Percentiles rank a stretch among this genome's conserved stretches.
Evolutionary conservation across 768 basidiomycete species (phyloP).

Genomic region (Suillus ampliporus): DNA sequence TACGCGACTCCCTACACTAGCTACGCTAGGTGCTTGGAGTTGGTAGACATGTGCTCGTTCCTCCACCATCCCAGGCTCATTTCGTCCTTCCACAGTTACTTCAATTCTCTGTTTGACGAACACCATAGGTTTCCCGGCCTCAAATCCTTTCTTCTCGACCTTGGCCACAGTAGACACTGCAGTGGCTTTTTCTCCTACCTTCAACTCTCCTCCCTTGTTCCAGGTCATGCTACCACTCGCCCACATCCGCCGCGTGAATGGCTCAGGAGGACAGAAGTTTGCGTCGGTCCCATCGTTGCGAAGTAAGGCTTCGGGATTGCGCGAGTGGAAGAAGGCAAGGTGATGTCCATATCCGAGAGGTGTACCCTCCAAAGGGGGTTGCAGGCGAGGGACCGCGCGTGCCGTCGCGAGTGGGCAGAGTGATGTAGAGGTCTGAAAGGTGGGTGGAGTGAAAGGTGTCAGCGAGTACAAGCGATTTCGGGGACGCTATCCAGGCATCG

Average conservation of each 20-base stretch:
- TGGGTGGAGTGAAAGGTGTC: constrained; percentile 62
- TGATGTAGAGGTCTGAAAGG: constrained; percentile 67
- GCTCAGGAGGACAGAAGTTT: constrained; percentile 72
- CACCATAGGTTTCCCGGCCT: constrained; percentile 64
- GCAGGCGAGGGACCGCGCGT: constrained; percentile 45
- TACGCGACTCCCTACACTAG: constrained; percentile 33
- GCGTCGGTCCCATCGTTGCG: constrained; percentile 75
- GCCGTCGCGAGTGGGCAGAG: constrained; percentile 76
- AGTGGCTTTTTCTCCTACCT: constrained; percentile 57
- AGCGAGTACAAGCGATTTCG: constrained; percentile 49
- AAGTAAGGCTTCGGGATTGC: constrained; percentile 59
- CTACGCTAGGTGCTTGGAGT: constrained; percentile 29
- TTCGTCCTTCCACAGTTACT: constrained; percentile 49
- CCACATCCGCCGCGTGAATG: constrained; percentile 85
- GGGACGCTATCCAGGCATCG: constrained; percentile 59
- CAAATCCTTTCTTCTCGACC: constrained; percentile 70
- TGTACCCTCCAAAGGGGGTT: constrained; percentile 45
- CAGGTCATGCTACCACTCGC: constrained; percentile 73
- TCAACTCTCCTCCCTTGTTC: constrained; percentile 53
- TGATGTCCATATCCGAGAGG: constrained; percentile 69
- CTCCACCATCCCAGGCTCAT: constrained; percentile 58
- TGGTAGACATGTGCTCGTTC: constrained; percentile 73
- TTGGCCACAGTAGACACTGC: constrained; percentile 54
- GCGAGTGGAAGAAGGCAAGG: constrained; percentile 75
- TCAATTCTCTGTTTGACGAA: constrained; percentile 73